Percentiles rank a stretch among this genome's conserved stretches.
phyloP scores from a whole-genome alignment of 129 eudicot genomes.

The Pulicaria dysenterica region DNA sequence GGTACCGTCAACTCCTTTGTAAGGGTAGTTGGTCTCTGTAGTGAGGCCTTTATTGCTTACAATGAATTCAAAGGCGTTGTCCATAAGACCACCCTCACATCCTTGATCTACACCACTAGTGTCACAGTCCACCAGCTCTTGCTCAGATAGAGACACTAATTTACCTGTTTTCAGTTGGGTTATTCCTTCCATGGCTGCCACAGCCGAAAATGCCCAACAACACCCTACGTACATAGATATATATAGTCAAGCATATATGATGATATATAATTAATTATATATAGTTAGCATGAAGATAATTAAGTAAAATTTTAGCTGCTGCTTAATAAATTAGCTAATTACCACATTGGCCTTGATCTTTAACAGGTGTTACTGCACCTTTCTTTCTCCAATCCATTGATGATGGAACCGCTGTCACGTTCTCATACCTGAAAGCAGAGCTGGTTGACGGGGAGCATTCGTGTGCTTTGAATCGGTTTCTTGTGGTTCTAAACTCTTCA shows the following conservation, averaged over 20 bases:
- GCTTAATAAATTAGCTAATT: not conserved
- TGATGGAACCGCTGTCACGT: conserved; percentile 32
- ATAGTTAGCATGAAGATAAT: no score
- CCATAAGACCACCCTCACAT: conserved; percentile 35
- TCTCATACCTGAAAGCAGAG: conserved; percentile 31
- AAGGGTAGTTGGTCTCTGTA: conserved; percentile 33
- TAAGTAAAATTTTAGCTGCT: no score
- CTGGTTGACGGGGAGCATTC: conserved; percentile 23
- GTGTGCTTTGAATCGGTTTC: conserved; percentile 32
- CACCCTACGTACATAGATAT: conserved; percentile 4
- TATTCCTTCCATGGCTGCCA: conserved; percentile 36
- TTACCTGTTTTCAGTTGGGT: conserved; percentile 34
- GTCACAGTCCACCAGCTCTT: conserved; percentile 42
- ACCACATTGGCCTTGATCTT: conserved; percentile 56
- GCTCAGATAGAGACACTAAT: conserved; percentile 30
- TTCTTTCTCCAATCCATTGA: conserved; percentile 46
- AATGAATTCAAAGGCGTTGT: conserved; percentile 33
- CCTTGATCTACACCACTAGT: conserved; percentile 31
- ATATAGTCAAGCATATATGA: no score
- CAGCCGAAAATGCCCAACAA: conserved; percentile 41
- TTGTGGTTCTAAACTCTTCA: conserved; percentile 33
- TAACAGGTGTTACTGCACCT: conserved; percentile 43
- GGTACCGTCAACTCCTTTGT: conserved; percentile 29
- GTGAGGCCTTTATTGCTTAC: conserved; percentile 25
- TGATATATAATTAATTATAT: no score